Evolutionary conservation across 306 rosid genomes (phyloP).

Genomic region (Quercus wislizeni): DNA sequence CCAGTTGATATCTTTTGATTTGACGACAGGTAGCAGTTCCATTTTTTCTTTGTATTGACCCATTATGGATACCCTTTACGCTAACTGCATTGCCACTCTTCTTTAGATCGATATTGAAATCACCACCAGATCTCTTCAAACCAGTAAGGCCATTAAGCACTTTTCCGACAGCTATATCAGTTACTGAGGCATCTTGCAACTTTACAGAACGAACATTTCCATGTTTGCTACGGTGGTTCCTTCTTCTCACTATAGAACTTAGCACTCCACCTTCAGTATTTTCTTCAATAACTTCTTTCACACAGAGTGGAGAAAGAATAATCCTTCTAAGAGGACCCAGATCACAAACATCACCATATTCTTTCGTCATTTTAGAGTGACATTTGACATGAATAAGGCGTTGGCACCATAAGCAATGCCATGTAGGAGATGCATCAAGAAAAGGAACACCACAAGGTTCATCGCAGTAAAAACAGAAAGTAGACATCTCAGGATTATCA

Average conservation of each 20-base stretch:
- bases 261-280: constrained; percentile 30
- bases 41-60: constrained; percentile 28
- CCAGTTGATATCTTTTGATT: constrained; percentile 48
- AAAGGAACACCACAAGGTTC: constrained; percentile 78
- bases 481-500: constrained; percentile 60
- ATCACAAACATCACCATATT: constrained; percentile 67
- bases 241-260: constrained; percentile 47
- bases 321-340: constrained; percentile 57
- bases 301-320: constrained; percentile 60
- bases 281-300: constrained; percentile 55
- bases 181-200: constrained; percentile 25
- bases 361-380: constrained; percentile 56
- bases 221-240: constrained; percentile 42
- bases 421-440: constrained; percentile 72
- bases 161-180: constrained; percentile 42
- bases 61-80: constrained; percentile 21
- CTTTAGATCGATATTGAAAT: constrained; percentile 23
- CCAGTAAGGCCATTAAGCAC: constrained; percentile 45
- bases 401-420: constrained; percentile 85
- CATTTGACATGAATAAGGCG: constrained; percentile 81
- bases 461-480: constrained; percentile 64
- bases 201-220: constrained; percentile 32
- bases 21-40: constrained; percentile 22
- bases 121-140: constrained; percentile 42
- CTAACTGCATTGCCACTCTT: constrained; percentile 25